A percentile compares a stretch with the other conserved stretches of the same genome.
phyloP scores from a whole-genome alignment of 176 grass and related monocot species.

The Dendrocalamus sinicus region DNA sequence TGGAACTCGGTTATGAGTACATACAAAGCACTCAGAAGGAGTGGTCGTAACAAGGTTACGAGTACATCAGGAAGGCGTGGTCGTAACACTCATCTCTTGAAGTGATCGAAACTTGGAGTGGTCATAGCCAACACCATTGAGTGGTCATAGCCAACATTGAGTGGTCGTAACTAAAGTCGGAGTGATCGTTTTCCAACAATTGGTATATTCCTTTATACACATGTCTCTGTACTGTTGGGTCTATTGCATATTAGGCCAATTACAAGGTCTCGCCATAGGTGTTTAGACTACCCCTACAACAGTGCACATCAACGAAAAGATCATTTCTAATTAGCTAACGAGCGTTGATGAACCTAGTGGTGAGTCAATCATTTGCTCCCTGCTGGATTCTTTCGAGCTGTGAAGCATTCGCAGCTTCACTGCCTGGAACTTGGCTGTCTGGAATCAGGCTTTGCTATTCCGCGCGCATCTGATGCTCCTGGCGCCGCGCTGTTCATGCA shows the following conservation, averaged over 20 bases:
- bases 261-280: rapidly evolving
- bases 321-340: not conserved
- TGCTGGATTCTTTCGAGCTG: conserved; percentile 46
- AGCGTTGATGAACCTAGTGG: conserved; percentile 17
- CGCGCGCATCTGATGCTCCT: conserved; percentile 48
- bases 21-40: too few species aligned
- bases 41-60: too few species aligned
- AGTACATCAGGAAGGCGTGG: too few species aligned
- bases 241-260: too few species aligned
- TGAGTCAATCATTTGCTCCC: conserved; percentile 35
- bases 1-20: too few species aligned
- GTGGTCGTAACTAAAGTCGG: too few species aligned
- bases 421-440: conserved; percentile 34
- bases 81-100: too few species aligned
- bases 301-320: not conserved
- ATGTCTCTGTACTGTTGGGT: rapidly evolving
- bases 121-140: too few species aligned
- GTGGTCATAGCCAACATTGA: too few species aligned
- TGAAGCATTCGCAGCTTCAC: conserved; percentile 37
- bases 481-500: not conserved
- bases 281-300: not conserved
- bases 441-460: conserved; percentile 32
- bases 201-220: too few species aligned
- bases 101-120: too few species aligned
- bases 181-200: too few species aligned